A percentile compares a stretch with the other conserved stretches of the same genome.
phyloP scores from a whole-genome alignment of 345 rosid genomes.

The Mercurialis annua region DNA sequence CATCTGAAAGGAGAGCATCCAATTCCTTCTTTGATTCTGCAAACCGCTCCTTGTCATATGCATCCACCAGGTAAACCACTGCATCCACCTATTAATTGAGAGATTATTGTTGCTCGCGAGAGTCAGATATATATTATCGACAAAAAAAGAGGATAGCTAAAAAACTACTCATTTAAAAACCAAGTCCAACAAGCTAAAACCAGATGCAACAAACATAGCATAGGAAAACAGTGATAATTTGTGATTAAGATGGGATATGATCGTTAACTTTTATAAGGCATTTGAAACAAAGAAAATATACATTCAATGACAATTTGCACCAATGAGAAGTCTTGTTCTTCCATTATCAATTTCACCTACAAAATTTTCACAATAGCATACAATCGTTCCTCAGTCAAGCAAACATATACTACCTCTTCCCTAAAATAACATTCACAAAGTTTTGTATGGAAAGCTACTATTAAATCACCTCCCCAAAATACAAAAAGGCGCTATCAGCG shows the following conservation, averaged over 20 bases:
- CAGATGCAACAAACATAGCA: background rate
- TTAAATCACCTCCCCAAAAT: slow-evolving; percentile 30
- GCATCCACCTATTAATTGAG: slow-evolving; percentile 43
- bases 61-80: slow-evolving; percentile 59
- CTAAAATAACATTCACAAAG: background rate
- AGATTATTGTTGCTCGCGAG: background rate
- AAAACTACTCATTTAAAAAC: background rate
- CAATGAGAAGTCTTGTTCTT: background rate
- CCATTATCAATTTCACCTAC: background rate
- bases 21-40: slow-evolving; percentile 54
- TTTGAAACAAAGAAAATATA: background rate
- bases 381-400: background rate
- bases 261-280: background rate
- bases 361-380: background rate
- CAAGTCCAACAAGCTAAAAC: background rate
- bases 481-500: slow-evolving; percentile 35
- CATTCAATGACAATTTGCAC: background rate
- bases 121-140: background rate
- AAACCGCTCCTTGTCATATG: slow-evolving; percentile 58
- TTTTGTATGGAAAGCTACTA: slow-evolving; percentile 37
- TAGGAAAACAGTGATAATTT: background rate
- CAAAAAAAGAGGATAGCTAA: background rate
- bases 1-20: slow-evolving; percentile 57
- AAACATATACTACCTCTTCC: background rate
- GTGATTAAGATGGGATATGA: background rate